Evolutionary conservation across 805 yeast species (phyloP).

Genomic region (Saccharomycopsis microspora): DNA sequence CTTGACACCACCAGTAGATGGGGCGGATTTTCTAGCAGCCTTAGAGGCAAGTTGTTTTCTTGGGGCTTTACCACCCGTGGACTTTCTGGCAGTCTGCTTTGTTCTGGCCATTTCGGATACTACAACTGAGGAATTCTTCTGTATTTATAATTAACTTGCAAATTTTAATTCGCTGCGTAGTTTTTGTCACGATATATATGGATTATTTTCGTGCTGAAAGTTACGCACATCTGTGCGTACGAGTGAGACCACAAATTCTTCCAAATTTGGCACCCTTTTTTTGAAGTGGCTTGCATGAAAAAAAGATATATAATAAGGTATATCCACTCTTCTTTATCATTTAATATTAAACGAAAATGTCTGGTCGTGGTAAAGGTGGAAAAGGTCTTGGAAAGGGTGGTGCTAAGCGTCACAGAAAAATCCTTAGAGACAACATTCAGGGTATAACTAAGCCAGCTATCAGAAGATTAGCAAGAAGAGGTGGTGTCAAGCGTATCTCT

Average conservation of each 20-base stretch:
- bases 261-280: no score
- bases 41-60: slow-evolving; percentile 87
- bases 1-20: slow-evolving; percentile 88
- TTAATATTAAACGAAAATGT: slow-evolving; percentile 39
- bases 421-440: slow-evolving; percentile 97
- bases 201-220: no score
- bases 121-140: neutral
- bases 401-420: slow-evolving; percentile 99
- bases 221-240: no score
- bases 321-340: neutral
- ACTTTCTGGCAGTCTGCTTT: slow-evolving; percentile 89
- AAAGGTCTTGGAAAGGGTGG: slow-evolving; percentile 99
- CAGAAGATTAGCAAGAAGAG: slow-evolving; percentile 99
- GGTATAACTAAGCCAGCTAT: slow-evolving; percentile 99
- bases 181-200: neutral
- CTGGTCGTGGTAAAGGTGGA: slow-evolving; percentile 99
- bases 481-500: slow-evolving; percentile 99
- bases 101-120: slow-evolving; percentile 67
- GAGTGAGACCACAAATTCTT: no score
- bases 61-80: slow-evolving; percentile 95
- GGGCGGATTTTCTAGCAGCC: slow-evolving; percentile 90
- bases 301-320: no score
- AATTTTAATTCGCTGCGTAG: neutral
- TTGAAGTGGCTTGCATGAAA: no score
- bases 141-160: neutral